Conservation (phyloP, 495 filamentous ascomycete genomes). For the Penicillium dipodomyicola region DNA sequence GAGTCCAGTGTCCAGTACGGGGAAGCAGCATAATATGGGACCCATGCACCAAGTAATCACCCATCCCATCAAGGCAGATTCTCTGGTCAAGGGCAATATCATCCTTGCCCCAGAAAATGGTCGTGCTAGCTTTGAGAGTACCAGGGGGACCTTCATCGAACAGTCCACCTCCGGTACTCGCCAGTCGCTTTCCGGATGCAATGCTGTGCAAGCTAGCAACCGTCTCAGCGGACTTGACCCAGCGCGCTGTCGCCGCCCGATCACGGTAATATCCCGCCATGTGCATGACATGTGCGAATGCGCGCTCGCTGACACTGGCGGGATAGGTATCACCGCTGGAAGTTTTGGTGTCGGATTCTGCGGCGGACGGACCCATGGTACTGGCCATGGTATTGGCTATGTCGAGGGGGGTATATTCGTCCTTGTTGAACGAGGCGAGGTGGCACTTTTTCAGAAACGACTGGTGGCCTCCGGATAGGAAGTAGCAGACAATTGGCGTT, state of each 20-base stretch:
- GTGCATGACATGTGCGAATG: constrained; percentile 36
- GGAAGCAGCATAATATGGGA: constrained; percentile 46
- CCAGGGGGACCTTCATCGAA: constrained; percentile 48
- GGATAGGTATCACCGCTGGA: constrained; percentile 35
- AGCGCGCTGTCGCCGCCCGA: constrained; percentile 32
- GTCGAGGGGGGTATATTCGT: constrained; percentile 27
- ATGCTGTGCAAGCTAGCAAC: constrained; percentile 44
- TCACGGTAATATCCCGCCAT: constrained; percentile 53
- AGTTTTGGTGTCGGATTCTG: constrained; percentile 36
- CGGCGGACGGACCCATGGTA: constrained; percentile 39
- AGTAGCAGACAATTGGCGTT: constrained; percentile 32
- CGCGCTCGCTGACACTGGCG: constrained; percentile 23
- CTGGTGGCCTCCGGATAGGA: constrained; percentile 42
- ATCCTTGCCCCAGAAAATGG: constrained; percentile 52
- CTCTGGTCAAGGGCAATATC: constrained; percentile 41
- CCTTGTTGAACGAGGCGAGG: constrained; percentile 27
- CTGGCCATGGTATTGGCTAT: constrained; percentile 45
- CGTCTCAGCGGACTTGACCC: constrained; percentile 51
- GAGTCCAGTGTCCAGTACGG: constrained; percentile 42
- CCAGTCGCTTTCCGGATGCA: constrained; percentile 26
- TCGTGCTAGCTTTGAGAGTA: constrained; percentile 45
- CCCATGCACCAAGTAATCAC: constrained; percentile 37
- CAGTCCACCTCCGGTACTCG: constrained; percentile 41
- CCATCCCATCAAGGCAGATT: constrained; percentile 45
- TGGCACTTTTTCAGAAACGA: constrained; percentile 43